A percentile compares a stretch with the other conserved stretches of the same genome.
These are phyloP conservation scores for Phoma sp. DNA, from an alignment of 2,329 filamentous ascomycete species.

Conservation along the genomic window DNA sequence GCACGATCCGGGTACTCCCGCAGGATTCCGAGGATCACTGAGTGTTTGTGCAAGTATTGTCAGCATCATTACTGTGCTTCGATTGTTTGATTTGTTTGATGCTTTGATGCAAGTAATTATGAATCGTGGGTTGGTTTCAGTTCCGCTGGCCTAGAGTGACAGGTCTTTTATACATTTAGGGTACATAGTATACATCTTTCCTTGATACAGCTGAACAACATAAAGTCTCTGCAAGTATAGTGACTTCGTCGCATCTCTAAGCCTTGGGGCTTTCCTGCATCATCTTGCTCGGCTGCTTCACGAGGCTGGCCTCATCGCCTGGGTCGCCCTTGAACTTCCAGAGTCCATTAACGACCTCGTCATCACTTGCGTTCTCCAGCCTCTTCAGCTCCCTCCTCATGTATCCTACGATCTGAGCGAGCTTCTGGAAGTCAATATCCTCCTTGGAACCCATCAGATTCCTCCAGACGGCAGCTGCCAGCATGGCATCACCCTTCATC, in stretches of 20 bases:
- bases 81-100: no score
- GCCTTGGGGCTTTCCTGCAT: constrained; percentile 29
- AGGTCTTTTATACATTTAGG: not conserved
- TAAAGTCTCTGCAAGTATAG: not conserved
- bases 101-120: not conserved
- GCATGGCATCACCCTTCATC: constrained; percentile 75
- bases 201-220: not conserved
- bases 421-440: constrained; percentile 66
- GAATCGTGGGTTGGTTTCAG: not conserved
- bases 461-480: constrained; percentile 87
- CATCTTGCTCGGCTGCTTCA: constrained; percentile 33
- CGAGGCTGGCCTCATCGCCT: constrained; percentile 43
- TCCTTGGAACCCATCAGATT: constrained; percentile 83
- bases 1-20: constrained; percentile 15
- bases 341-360: constrained; percentile 55
- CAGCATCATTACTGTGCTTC: not conserved
- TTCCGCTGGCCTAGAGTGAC: not conserved
- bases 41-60: not conserved
- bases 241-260: not conserved
- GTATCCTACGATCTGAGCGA: constrained; percentile 70
- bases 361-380: constrained; percentile 62
- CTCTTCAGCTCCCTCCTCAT: constrained; percentile 65
- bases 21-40: constrained; percentile 7
- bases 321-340: constrained; percentile 60
- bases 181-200: constrained; percentile 13